Base-by-base conservation (phyloP, 2,329 filamentous ascomycete species). In the Endothia cerciana region DNA sequence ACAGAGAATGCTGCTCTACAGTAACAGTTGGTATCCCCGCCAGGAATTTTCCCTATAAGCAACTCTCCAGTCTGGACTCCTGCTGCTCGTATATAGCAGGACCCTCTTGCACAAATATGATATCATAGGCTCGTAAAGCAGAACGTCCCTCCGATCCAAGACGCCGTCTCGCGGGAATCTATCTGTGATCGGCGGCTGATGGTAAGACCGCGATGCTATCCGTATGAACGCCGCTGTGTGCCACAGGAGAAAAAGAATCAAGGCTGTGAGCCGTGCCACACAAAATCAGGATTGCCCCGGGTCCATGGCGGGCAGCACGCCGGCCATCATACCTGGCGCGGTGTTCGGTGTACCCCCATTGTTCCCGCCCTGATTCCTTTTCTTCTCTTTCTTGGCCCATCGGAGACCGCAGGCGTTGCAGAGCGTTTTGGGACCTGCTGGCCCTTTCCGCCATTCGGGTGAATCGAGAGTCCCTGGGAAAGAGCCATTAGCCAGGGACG, bases 361-460 rank as follows among this genome's bases (percentile, higher is more conserved):
- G 40, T 64, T 73, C n/a, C 45, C 43, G 61, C 61, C 36, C 28
- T 71, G 70, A 64, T 71, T 74, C 63, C 74, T 77, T 74, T 93
- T 94, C 83, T 95, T 95, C 75, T 95, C 92, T 74, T 92, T 93
- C 86, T 91, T 88, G 19, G 88, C 88, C 88, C 88, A 91, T 62
- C 88, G 82, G 38, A 91, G 80, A 45, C 94, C 94, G 75, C 94
- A 98, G 8, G 94, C 94, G 79, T 98, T 98, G 78, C 94, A 98
- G 15, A 98, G 81, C 10, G 94, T 97, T 78, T 98, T 97, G 1
- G 94, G 94, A 2, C 94, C 94, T 69, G 87, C 92, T 0, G 94
- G 94, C 0, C 94, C 94, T 77, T 97, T 97, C 69, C 94, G 86
- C 94, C 94, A 98, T 81, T 98, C 94, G 0, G 94, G 94, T 19